Evolutionary conservation across 2,329 filamentous ascomycete species (phyloP).

Genomic region (Neofusicoccum laricinum): DNA sequence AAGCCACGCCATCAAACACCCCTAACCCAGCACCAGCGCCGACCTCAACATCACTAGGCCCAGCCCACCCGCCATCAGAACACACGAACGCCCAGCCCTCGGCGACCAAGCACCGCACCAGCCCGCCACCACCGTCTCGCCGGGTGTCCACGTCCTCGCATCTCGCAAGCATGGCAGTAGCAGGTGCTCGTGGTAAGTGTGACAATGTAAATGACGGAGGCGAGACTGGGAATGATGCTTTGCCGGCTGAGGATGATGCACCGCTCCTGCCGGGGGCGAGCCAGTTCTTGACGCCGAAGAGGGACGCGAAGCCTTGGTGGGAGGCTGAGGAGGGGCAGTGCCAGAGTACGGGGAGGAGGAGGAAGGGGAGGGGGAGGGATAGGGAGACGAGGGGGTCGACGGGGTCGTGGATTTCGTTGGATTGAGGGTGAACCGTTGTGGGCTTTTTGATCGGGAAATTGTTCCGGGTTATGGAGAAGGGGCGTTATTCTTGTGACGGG

Average conservation of each 20-base stretch:
- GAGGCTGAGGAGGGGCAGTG: not conserved
- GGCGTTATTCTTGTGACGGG: not conserved
- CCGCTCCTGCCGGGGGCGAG: not conserved
- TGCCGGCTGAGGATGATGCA: not conserved
- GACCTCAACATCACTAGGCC: no score
- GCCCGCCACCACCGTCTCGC: not conserved
- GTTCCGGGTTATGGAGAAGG: not conserved
- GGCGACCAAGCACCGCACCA: not conserved
- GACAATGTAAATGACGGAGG: not conserved
- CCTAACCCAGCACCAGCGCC: not conserved
- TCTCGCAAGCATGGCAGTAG: not conserved
- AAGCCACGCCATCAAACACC: not conserved
- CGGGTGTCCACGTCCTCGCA: not conserved
- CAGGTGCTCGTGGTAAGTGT: no score
- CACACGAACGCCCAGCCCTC: not conserved
- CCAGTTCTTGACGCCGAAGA: slow-evolving; percentile 3
- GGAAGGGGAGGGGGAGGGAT: not conserved
- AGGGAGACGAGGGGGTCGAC: not conserved
- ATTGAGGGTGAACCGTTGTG: not conserved
- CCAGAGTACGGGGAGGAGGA: not conserved
- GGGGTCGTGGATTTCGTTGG: not conserved
- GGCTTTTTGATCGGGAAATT: no score
- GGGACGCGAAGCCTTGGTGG: not conserved
- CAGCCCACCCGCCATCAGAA: not conserved
- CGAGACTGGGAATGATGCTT: not conserved